Evolutionary conservation across 768 basidiomycete genomes (phyloP), one percentile per base, ranked within the genome.

Genomic region (Lactarius psammicola): DNA sequence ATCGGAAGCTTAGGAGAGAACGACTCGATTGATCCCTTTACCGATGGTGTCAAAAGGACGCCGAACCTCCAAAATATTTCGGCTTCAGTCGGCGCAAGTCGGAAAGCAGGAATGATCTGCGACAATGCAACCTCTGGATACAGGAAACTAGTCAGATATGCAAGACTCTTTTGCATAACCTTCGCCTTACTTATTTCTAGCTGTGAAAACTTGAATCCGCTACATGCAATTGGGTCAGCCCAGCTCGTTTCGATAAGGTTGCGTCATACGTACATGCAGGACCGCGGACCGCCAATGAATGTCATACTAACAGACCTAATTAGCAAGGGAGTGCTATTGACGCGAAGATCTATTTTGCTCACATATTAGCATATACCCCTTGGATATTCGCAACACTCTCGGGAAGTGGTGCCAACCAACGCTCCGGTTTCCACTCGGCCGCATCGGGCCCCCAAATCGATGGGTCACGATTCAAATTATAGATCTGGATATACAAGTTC

Each of bases 161-260:
- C 23, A 79, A 68, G 60, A 38, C 9, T 2, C 4, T 38, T 38
- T 38, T 38, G 36, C 6, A 13, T 10, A 2, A 13, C 36, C 36
- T 13, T 15, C 13, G 36, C 13, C 36, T 40, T 40, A 40, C 38
- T 40, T 6, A 40, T 40, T 40, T 40, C 38, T 17, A 40, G 38
- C 17, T 77, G 75, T 2, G 77, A 75, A 63, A 77, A 78, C 61
- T 80, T 78, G 73, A 78, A 80, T 49, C 78, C 78, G 38, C 75
- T 76, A 61, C 4, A 23, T 23, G 15, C 23, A 20, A 10, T 36
- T 15, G 18, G 20, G 44, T 42, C 42, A 42, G 42, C 30, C 36
- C 17, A 26, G 42, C 38, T 40, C 5, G 6, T 3, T 20, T 31
- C 20, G 31, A n/a, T 9, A 15, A 20, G 18, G 26, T 18, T 9